These are phyloP conservation scores for Imleria badia DNA, from an alignment of 768 basidiomycete species.

Conservation along the genomic window DNA sequence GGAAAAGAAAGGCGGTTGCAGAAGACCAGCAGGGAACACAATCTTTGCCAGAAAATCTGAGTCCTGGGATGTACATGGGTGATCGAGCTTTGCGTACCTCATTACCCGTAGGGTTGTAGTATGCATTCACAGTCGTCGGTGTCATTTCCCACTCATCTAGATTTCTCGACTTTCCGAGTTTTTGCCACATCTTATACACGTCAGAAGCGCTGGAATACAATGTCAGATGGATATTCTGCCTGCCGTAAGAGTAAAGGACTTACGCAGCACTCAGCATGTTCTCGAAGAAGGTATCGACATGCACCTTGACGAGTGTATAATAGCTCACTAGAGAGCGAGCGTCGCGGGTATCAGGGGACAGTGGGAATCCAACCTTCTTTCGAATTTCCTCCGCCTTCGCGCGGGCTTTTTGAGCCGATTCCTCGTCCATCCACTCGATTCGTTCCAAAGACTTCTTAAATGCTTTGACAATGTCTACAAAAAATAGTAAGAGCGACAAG, in stretches of 20 bases:
- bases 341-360: constrained; percentile 77
- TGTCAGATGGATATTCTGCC: constrained; percentile 5
- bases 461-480: constrained; percentile 70
- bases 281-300: constrained; percentile 74
- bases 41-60: constrained; percentile 47
- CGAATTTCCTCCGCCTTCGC: constrained; percentile 65
- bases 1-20: constrained; percentile 90
- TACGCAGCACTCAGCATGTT: constrained; percentile 72
- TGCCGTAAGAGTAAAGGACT: constrained; percentile 3
- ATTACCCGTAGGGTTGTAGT: constrained; percentile 83
- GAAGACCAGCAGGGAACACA: constrained; percentile 94
- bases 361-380: constrained; percentile 92
- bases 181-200: constrained; percentile 68
- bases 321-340: constrained; percentile 69
- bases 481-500: constrained; percentile 8
- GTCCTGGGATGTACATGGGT: background rate
- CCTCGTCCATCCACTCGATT: constrained; percentile 90
- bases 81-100: constrained; percentile 50
- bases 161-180: constrained; percentile 71
- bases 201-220: constrained; percentile 48
- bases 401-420: constrained; percentile 77
- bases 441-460: constrained; percentile 76
- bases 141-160: constrained; percentile 83
- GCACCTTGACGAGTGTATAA: constrained; percentile 68
- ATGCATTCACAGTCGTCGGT: constrained; percentile 84